A percentile compares a stretch with the other conserved stretches of the same genome.
These are phyloP conservation scores for Opeltia flavorubescens DNA, from an alignment of 495 filamentous ascomycete genomes.

Conservation along the genomic window DNA sequence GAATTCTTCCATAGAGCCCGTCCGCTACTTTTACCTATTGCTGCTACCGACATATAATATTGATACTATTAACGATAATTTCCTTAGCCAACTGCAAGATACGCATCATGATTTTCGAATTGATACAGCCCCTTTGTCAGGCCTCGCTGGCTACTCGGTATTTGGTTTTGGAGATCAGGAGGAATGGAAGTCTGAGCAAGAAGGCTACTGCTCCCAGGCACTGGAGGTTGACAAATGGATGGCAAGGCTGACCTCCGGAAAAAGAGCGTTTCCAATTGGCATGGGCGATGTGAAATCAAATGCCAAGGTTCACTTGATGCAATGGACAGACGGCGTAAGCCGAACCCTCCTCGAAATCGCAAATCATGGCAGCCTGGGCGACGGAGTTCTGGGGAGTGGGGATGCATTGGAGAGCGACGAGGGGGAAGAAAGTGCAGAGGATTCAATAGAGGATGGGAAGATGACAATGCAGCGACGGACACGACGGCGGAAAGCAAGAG, in stretches of 20 bases:
- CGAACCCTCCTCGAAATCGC: constrained; percentile 53
- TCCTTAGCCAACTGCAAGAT: constrained; percentile 71
- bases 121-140: constrained; percentile 68
- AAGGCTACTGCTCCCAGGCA: constrained; percentile 86
- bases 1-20: constrained; percentile 32
- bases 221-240: constrained; percentile 87
- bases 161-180: constrained; percentile 88
- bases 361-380: constrained; percentile 51
- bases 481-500: constrained; percentile 26
- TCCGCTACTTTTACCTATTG: constrained; percentile 66
- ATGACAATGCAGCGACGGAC: constrained; percentile 20
- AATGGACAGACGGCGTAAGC: constrained; percentile 66
- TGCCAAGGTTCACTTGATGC: constrained; percentile 44
- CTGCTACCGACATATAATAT: constrained; percentile 84
- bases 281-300: constrained; percentile 75
- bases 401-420: constrained; percentile 73
- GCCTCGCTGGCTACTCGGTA: constrained; percentile 72
- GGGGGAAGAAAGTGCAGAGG: constrained; percentile 41
- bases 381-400: constrained; percentile 69
- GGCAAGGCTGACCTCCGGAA: constrained; percentile 73
- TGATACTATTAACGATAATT: constrained; percentile 68
- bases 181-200: constrained; percentile 78
- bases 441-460: constrained; percentile 18
- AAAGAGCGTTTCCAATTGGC: constrained; percentile 70
- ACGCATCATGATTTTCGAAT: constrained; percentile 94